Conservation (phyloP, 306 rosid species). For the Cucurbita argyrosperma region DNA sequence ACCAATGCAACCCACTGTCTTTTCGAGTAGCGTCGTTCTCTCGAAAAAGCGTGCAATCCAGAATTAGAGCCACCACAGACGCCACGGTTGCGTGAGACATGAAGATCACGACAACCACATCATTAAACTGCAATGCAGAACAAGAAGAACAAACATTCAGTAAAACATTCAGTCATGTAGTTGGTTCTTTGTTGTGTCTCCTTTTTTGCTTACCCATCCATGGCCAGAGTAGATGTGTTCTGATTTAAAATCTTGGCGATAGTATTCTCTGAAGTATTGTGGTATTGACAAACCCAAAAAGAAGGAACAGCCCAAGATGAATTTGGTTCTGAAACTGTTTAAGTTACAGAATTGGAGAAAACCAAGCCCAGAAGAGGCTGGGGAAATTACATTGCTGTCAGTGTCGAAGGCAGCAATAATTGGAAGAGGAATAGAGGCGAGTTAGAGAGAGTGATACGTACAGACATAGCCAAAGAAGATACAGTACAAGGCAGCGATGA, state of each 20-base stretch:
- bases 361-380: conserved; percentile 75
- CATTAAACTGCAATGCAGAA: conserved; percentile 29
- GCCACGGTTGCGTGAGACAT: conserved; percentile 69
- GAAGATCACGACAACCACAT: conserved; percentile 35
- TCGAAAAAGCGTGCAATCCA: conserved; percentile 40
- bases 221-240: conserved; percentile 17
- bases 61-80: conserved; percentile 37
- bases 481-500: conserved; percentile 63
- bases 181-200: background rate
- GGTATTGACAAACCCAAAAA: conserved; percentile 73
- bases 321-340: conserved; percentile 69
- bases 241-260: conserved; percentile 13
- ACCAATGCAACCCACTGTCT: conserved; percentile 53
- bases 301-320: conserved; percentile 62
- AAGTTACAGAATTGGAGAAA: conserved; percentile 82
- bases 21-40: conserved; percentile 29
- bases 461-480: conserved; percentile 66
- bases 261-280: conserved; percentile 65
- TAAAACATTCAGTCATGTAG: background rate
- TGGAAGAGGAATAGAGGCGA: background rate
- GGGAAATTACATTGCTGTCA: background rate
- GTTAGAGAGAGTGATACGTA: conserved; percentile 17
- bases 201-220: conserved; percentile 50
- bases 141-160: background rate
- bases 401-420: background rate